A percentile compares a stretch with the other conserved stretches of the same genome.
Conservation (phyloP, 2,329 filamentous ascomycete genomes). For the Microdochium trichocladiopsis region DNA sequence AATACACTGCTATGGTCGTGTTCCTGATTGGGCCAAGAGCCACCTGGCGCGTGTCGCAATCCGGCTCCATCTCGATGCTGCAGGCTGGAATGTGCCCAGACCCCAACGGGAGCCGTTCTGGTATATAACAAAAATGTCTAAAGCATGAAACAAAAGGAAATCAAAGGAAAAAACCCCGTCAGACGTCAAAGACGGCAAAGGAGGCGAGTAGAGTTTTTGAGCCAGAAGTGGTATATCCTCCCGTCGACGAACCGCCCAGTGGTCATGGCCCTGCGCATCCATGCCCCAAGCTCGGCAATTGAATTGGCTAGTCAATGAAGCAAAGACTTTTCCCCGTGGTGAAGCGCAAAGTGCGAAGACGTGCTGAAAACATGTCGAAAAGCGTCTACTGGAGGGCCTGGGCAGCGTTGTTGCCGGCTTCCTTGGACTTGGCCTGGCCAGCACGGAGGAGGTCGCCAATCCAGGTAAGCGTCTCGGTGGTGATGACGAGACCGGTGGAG, state of each 20-base stretch:
- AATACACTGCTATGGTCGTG: not conserved
- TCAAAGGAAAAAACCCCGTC: not conserved
- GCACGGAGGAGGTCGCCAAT: conserved; percentile 49
- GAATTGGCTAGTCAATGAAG: conserved; percentile 2
- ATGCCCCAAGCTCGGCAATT: no score
- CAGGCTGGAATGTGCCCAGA: not conserved
- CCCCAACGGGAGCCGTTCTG: not conserved
- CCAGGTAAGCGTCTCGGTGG: conserved; percentile 57
- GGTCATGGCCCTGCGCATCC: no score
- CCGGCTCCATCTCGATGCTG: not conserved
- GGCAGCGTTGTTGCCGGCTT: conserved; percentile 40
- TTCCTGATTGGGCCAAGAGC: not conserved
- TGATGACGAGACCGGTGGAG: conserved; percentile 59
- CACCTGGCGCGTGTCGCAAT: not conserved
- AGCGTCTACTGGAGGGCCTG: conserved; percentile 8
- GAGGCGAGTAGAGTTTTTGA: no score
- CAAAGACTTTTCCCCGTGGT: not conserved
- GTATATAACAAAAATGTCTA: not conserved
- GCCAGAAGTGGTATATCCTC: no score
- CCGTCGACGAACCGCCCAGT: no score
- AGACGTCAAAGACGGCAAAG: not conserved
- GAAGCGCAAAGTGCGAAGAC: not conserved
- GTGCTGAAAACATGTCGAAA: not conserved
- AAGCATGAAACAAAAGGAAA: not conserved
- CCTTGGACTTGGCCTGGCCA: conserved; percentile 57